Evolutionary conservation across 139 green algal genomes (phyloP), one percentile per base, ranked within the genome.

Genomic region (Axilococcus clingmanii): DNA sequence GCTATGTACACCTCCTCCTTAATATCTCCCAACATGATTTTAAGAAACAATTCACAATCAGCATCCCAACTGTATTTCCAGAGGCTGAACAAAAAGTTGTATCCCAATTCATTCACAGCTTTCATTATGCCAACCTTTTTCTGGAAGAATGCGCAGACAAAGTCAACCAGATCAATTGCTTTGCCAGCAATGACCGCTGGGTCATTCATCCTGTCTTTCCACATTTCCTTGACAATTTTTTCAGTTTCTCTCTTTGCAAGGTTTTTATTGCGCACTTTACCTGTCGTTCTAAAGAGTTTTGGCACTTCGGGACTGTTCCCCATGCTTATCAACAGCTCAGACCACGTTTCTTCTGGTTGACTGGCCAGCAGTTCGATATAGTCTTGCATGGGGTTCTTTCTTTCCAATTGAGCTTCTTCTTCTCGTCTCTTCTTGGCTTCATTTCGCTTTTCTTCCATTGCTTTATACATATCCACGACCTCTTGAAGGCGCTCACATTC

Each of bases 1-100:
- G 59, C 48, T 3, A 65, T 8, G 42, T 78, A 78, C 33, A 84
- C 74, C 3, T 78, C 74, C 40, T 84, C 76, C 40, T 56, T 54
- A 3, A 82, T 49, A 38, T 84, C 69, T 2, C 66, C 66, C 25
- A 37, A 52, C 28, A 84, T 52, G 17, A 84, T 69, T 55, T 66
- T 66, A 20, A 84, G 56, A 48, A 82, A 84, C 5, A 84, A 71
- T 47, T 80, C 66, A 51, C 74, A 80, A 65, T 84, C 76, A 9
- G 74, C 76, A 42, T 84, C 76, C 55, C 64, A 84, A 25, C 43
- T 49, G 40, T 77, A 77, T 48, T 65, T 69, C 62, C 71, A 73
- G 37, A 81, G 57, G 3, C 61, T 66, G 40, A 59, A 75, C 33
- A 84, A 30, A 22, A 84, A 61, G 42, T 77, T 82, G 62, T 84